These are phyloP conservation scores for Penicillium griseofulvum DNA, from an alignment of 2,329 filamentous ascomycete genomes.

Conservation along the genomic window DNA sequence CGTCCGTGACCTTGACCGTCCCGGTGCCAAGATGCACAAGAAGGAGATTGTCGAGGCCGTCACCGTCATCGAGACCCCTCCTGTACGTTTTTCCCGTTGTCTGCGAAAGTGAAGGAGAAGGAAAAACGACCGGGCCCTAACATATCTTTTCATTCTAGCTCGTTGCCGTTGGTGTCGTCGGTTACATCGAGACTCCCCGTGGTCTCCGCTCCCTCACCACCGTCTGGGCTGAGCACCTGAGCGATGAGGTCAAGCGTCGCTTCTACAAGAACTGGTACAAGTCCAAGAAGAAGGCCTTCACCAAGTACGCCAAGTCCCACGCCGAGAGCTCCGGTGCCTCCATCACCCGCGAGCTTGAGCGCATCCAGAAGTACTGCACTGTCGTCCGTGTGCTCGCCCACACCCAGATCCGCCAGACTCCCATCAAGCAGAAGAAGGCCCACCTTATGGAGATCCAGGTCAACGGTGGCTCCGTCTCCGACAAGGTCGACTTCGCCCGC, in stretches of 20 bases:
- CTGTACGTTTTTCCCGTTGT: conserved; percentile 64
- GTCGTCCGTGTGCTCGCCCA: conserved; percentile 98
- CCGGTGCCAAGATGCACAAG: conserved; percentile 99
- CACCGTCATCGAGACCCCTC: conserved; percentile 86
- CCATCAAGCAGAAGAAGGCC: conserved; percentile 99
- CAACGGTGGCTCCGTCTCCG: conserved; percentile 92
- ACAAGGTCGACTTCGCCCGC: conserved; percentile 96
- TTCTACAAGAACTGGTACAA: conserved; percentile 99
- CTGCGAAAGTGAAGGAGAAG: not conserved
- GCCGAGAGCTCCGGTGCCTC: conserved; percentile 86
- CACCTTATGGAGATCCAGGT: conserved; percentile 99
- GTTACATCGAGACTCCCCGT: conserved; percentile 99
- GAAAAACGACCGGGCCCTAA: conserved; percentile 19
- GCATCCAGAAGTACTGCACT: conserved; percentile 99
- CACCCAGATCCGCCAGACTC: conserved; percentile 98
- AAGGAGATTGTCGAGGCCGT: conserved; percentile 92
- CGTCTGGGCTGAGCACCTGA: conserved; percentile 98
- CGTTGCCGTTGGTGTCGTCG: conserved; percentile 99
- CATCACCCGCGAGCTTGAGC: conserved; percentile 96
- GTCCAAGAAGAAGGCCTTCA: conserved; percentile 99
- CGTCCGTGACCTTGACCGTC: conserved; percentile 98
- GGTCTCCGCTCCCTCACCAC: conserved; percentile 99
- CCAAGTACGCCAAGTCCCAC: conserved; percentile 99
- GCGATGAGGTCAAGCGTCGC: conserved; percentile 97
- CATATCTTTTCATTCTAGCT: conserved; percentile 60